Evolutionary conservation across 257 asterid genomes (phyloP).

Genomic region (Gentiana macrophylla): DNA sequence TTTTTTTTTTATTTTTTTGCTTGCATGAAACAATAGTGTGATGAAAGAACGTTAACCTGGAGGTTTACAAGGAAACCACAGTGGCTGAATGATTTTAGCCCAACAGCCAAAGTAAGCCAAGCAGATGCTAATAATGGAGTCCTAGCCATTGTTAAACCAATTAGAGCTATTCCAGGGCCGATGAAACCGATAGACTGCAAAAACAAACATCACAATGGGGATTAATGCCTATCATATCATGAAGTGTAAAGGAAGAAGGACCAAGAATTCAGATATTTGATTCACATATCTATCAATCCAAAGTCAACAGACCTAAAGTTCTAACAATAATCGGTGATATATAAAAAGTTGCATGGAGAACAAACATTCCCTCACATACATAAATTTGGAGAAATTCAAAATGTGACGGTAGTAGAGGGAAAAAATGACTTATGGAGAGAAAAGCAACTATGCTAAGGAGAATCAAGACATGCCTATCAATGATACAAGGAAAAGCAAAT

Average conservation of each 20-base stretch:
- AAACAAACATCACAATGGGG: not conserved
- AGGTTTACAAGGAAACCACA: constrained; percentile 95
- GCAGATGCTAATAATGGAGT: constrained; percentile 75
- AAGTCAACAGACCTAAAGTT: too few relatives aligned
- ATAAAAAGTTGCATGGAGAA: too few relatives aligned
- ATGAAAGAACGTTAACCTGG: constrained; percentile 49
- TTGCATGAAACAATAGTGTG: constrained; percentile 12
- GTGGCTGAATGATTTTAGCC: constrained; percentile 90
- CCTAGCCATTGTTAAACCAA: constrained; percentile 69
- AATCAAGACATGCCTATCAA: not conserved
- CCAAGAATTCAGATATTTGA: not conserved
- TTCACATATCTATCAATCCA: too few relatives aligned
- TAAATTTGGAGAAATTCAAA: not conserved
- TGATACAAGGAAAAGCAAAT: not conserved
- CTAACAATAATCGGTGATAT: too few relatives aligned
- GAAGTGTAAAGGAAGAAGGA: not conserved
- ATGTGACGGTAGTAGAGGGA: not conserved
- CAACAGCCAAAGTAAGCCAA: constrained; percentile 94
- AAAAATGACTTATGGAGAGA: too few relatives aligned
- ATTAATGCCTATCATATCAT: constrained; percentile 7
- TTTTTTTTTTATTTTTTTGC: constrained; percentile 5
- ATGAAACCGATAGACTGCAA: constrained; percentile 82
- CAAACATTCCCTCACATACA: too few relatives aligned
- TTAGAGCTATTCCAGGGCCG: constrained; percentile 74
- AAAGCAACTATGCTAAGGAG: not conserved